Base-by-base conservation (phyloP, 1,284 basidiomycete genomes). In the Irpex rosettiformis region DNA sequence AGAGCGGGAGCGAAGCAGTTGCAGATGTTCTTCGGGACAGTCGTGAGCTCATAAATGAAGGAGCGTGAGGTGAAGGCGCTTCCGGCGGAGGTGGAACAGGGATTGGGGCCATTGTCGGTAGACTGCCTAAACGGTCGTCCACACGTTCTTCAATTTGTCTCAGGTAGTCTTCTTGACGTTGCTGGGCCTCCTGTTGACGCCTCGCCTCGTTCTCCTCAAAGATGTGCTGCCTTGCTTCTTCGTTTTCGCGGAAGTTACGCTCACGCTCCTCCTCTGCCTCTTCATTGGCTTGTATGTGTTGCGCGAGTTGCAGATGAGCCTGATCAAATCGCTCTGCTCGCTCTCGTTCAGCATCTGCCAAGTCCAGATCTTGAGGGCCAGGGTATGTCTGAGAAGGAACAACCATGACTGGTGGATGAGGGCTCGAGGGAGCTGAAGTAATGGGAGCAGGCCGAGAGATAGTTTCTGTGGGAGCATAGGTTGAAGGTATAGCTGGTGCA, bases 221-320 rank as follows among this genome's bases (percentile, higher is more conserved):
- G 2, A 85, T 69, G 4, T 74, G 79, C 21, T 88, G 77, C 16
- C 89, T 76, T 55, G 83, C 83, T 8, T 85, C 82, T 69, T 91
- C 89, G 62, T 82, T 79, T 1, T 74, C 73, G 13, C 80, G 78
- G 73, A 88, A 90, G 37, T 84, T 80, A 3, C 70, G 69, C 60
- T 91, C 88, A 10, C 88, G 79, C 53, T 73, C 74, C 42, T 81
- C 77, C 66, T 91, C 89, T 1, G 80, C 81, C 51, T 82, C 79
- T 48, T 80, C 75, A 0, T 83, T 78, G 1, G 77, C 75, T 10
- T 77, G 73, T 6, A 77, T 73, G 6, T 80, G 72, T 29, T 80
- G 71, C 0, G 75, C 70, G 11, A 89, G 63, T 29, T 77, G 77
- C 48, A 51, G 25, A 18, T 73, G 70, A 53, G 85, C 83, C 27